Evolutionary conservation across 768 basidiomycete species (phyloP).

Genomic region (Cystofilobasidium bisporidii): DNA sequence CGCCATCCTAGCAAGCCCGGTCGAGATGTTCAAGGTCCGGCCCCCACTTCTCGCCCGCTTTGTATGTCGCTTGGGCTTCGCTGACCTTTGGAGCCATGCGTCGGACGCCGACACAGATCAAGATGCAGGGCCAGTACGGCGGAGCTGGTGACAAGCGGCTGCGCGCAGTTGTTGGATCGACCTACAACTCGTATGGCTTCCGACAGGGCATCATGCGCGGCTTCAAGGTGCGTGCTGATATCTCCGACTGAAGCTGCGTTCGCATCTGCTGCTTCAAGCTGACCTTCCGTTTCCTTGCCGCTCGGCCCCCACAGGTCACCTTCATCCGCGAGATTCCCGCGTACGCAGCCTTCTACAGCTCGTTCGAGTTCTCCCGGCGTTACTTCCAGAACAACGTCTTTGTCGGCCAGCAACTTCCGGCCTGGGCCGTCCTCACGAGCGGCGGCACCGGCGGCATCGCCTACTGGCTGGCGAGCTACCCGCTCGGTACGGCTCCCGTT

Average conservation of each 20-base stretch:
- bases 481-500: conserved; percentile 50
- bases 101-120: too few species aligned
- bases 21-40: conserved; percentile 80
- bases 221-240: conserved; percentile 69
- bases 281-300: too few species aligned
- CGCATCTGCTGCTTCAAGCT: too few species aligned
- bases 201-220: conserved; percentile 86
- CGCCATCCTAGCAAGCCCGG: conserved; percentile 81
- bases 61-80: too few species aligned
- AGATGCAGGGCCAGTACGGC: conserved; percentile 47
- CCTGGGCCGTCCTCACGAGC: conserved; percentile 70
- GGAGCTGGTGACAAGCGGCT: conserved; percentile 66
- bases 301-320: conserved; percentile 53
- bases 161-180: conserved; percentile 59
- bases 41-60: too few species aligned
- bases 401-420: conserved; percentile 50
- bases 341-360: conserved; percentile 41
- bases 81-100: too few species aligned
- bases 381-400: conserved; percentile 50
- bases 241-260: too few species aligned
- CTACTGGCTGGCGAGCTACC: conserved; percentile 92
- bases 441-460: conserved; percentile 54
- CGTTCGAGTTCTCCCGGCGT: conserved; percentile 83
- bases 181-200: conserved; percentile 82
- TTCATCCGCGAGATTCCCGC: conserved; percentile 79